Percentiles rank a stretch among this genome's conserved stretches.
Evolutionary conservation across 345 rosid species (phyloP).

Genomic region (Hibiscus mutabilis): DNA sequence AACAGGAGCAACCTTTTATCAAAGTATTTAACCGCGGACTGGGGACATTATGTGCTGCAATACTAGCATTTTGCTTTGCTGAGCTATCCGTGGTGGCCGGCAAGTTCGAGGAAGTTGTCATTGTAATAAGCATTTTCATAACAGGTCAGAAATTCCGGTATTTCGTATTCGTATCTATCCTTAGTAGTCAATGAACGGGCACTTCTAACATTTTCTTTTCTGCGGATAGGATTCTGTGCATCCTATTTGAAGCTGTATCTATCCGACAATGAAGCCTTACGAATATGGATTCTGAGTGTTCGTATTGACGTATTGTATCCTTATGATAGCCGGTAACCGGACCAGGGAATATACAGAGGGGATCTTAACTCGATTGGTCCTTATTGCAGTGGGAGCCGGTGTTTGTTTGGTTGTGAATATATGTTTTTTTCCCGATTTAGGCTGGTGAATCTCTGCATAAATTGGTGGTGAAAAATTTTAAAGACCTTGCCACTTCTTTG

Average conservation of each 20-base stretch:
- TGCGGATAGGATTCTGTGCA: conserved; percentile 47
- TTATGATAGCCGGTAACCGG: conserved; percentile 73
- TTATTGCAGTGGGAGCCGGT: conserved; percentile 66
- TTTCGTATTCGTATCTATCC: neutral
- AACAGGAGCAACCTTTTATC: conserved; percentile 83
- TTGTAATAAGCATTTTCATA: conserved; percentile 62
- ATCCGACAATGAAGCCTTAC: conserved; percentile 81
- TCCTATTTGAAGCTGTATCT: conserved; percentile 70
- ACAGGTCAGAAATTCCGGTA: conserved; percentile 28
- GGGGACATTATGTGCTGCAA: conserved; percentile 85
- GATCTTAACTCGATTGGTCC: conserved; percentile 57
- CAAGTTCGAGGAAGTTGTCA: conserved; percentile 49
- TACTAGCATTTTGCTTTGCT: conserved; percentile 75
- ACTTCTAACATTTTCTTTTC: conserved; percentile 10
- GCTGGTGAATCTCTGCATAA: conserved; percentile 89
- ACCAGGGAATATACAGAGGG: conserved; percentile 65
- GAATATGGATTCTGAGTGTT: conserved; percentile 89
- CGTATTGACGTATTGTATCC: conserved; percentile 69
- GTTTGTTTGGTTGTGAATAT: conserved; percentile 59
- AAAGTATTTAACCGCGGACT: conserved; percentile 80
- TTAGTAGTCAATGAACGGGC: neutral
- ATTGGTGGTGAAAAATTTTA: conserved; percentile 73
- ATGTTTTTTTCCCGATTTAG: conserved; percentile 85
- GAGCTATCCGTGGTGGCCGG: conserved; percentile 54
- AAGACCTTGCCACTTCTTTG: conserved; percentile 66